phyloP scores from a whole-genome alignment of 176 grass and related monocot genomes.

The Typha latifolia region DNA sequence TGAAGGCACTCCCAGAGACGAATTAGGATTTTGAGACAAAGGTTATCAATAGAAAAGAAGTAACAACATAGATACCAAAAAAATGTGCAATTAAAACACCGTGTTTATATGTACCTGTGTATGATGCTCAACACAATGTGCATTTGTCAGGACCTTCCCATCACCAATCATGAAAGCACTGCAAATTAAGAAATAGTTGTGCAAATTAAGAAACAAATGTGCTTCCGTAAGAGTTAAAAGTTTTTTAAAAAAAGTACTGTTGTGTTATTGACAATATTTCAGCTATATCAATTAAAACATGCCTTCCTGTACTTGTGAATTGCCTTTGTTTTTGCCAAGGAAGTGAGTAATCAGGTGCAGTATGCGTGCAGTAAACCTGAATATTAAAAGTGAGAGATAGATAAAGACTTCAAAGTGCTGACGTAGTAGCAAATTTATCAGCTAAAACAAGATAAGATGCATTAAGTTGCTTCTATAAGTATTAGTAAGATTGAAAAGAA shows the following conservation, averaged over 20 bases:
- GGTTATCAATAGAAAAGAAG: background rate
- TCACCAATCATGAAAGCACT: slow-evolving; percentile 99
- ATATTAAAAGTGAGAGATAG: slow-evolving; percentile 11
- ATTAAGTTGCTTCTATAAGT: background rate
- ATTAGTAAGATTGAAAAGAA: background rate
- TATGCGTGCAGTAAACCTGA: slow-evolving; percentile 94
- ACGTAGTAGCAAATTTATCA: slow-evolving; percentile 11
- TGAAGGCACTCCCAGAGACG: background rate
- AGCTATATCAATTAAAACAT: slow-evolving; percentile 14
- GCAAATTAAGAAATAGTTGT: no score
- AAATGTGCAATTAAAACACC: background rate
- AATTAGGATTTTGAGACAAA: slow-evolving; percentile 2
- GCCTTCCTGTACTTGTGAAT: slow-evolving; percentile 77
- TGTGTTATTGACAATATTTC: background rate
- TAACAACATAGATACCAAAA: background rate
- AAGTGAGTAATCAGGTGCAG: slow-evolving; percentile 82
- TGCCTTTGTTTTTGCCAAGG: slow-evolving; percentile 97
- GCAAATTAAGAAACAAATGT: slow-evolving; percentile 5
- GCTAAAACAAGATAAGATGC: slow-evolving; percentile 1
- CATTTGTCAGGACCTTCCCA: slow-evolving; percentile 92
- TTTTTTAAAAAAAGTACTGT: background rate
- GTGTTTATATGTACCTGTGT: slow-evolving; percentile 57
- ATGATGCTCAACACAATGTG: slow-evolving; percentile 85
- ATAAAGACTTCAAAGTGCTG: background rate
- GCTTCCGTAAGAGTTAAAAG: background rate